Base-by-base conservation (phyloP, 352 stramenopile species). In the Pythium dissotocum region DNA sequence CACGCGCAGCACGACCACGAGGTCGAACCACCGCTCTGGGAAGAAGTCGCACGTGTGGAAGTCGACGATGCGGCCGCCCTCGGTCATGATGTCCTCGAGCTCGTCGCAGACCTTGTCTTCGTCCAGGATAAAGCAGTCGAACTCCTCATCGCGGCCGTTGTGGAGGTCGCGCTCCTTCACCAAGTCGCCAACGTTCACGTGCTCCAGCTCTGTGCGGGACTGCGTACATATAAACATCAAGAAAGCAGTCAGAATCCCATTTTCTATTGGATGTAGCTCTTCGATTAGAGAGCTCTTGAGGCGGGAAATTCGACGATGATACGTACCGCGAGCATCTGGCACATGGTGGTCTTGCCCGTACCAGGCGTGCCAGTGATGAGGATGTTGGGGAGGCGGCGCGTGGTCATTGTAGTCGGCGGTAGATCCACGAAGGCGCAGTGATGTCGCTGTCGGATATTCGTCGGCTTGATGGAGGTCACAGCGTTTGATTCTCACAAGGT, bases 21-120 rank as follows among this genome's bases (percentile, higher is more conserved):
- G 79, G 77, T 99, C 95, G 72, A 99, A 99, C 93, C 94, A 99
- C 63, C 96, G 87, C 78, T 99, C 97, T 3, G 97, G 97, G 76
- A 99, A 99, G 59, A 99, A 96, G 69, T 99, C 96, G 74, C 93
- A 98, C 42, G 93, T 94, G 83, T 99, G 97, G 83, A 98, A 99
- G 79, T 99, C 97, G 40, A 98, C 89, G 30, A 99, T 80, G 53
- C 96, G 78, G 46, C 91, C 93, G 46, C 93, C 93, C 51, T 92
- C 80, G n/a, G 71, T 65, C 85, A 98, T 88, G 46, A 96, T 79
- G 13, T 91, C 85, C 75, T 99, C 96, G 77, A 99, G 89, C 48
- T 95, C 78, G 77, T 99, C 97, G 32, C 96, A 88, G 1, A 99
- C 85, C 77, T 98, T 99, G 72, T 99, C 97, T 67, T 99, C 97